phyloP scores from a whole-genome alignment of 2,329 filamentous ascomycete genomes.

The Colletotrichum acutatum region DNA sequence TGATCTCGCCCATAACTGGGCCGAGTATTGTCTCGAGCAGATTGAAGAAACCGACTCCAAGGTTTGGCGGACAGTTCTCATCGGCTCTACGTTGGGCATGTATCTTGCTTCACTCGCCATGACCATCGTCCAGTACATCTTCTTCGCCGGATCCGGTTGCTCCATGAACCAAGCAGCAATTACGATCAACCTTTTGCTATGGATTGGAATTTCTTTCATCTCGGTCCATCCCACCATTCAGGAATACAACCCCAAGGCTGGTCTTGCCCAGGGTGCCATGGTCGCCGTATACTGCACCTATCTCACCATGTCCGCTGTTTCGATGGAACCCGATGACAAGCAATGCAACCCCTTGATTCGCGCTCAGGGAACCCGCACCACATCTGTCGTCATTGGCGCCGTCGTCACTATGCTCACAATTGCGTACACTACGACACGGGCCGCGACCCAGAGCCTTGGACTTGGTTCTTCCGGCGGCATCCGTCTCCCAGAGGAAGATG shows the following conservation, averaged over 20 bases:
- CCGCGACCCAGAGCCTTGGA: conserved; percentile 89
- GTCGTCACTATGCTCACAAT: conserved; percentile 97
- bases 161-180: conserved; percentile 98
- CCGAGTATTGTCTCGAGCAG: conserved; percentile 92
- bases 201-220: conserved; percentile 82
- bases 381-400: conserved; percentile 90
- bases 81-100: conserved; percentile 94
- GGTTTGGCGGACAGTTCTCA: conserved; percentile 85
- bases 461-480: conserved; percentile 70
- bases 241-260: conserved; percentile 91
- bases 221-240: conserved; percentile 93
- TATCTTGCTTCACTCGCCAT: conserved; percentile 90
- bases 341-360: conserved; percentile 92
- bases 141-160: conserved; percentile 86
- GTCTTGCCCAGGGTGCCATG: conserved; percentile 96
- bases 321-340: conserved; percentile 96
- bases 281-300: conserved; percentile 99
- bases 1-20: conserved; percentile 96
- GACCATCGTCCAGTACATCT: conserved; percentile 97
- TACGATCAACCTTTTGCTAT: conserved; percentile 89
- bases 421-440: conserved; percentile 96
- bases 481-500: conserved; percentile 75
- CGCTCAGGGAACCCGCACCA: conserved; percentile 87
- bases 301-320: conserved; percentile 96
- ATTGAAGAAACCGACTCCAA: conserved; percentile 90